phyloP scores from a whole-genome alignment of 2,329 filamentous ascomycete species.

The Sporothrix protearum region DNA sequence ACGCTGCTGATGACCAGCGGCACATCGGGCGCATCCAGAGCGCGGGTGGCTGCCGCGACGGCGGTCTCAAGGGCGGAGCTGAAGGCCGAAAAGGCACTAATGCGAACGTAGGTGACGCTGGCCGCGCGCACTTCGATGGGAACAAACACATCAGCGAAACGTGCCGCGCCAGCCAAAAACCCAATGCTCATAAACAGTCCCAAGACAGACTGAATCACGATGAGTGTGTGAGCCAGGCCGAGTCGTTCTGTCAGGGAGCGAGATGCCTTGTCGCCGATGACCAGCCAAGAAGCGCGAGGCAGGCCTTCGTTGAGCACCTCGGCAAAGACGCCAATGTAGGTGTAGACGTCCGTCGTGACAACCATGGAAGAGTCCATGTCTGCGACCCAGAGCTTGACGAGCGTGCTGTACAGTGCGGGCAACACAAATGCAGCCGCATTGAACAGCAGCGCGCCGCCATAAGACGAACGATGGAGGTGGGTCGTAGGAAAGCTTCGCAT shows the following conservation, averaged over 20 bases:
- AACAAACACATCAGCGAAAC: constrained; percentile 60
- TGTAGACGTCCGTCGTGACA: constrained; percentile 63
- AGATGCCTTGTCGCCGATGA: constrained; percentile 62
- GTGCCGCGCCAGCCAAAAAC: constrained; percentile 52
- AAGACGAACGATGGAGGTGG: constrained; percentile 35
- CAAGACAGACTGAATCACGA: constrained; percentile 57
- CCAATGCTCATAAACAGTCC: constrained; percentile 58
- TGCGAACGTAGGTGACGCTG: constrained; percentile 62
- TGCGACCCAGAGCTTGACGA: constrained; percentile 69
- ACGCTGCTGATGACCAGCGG: constrained; percentile 61
- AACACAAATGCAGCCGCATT: constrained; percentile 61
- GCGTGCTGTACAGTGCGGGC: constrained; percentile 63
- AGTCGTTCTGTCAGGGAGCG: constrained; percentile 51
- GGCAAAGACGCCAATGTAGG: constrained; percentile 63
- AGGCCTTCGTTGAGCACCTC: constrained; percentile 72
- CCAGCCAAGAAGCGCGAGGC: constrained; percentile 62
- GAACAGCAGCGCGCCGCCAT: constrained; percentile 57
- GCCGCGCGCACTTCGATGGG: constrained; percentile 53
- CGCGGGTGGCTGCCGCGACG: constrained; percentile 58
- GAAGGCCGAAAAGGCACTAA: constrained; percentile 60
- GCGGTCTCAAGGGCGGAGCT: constrained; percentile 61
- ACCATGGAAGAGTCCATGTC: constrained; percentile 61
- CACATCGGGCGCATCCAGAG: constrained; percentile 66
- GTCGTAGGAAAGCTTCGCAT: neutral
- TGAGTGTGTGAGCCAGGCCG: constrained; percentile 58